Base-by-base conservation (phyloP, 2,329 filamentous ascomycete genomes). In the Mycocentrospora acerina region DNA sequence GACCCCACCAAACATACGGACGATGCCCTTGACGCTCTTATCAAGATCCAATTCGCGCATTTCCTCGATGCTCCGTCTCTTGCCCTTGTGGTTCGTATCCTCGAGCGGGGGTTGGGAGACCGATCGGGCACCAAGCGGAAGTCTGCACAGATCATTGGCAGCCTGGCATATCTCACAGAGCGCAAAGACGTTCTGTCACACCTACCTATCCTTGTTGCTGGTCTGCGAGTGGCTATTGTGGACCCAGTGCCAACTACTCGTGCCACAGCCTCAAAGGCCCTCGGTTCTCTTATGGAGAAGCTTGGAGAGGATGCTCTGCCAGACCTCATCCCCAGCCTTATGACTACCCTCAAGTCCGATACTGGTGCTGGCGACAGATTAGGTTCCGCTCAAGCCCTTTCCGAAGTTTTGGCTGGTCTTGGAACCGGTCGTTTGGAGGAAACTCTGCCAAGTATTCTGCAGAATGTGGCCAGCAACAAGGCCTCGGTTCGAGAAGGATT, bases 21-120 rank as follows among this genome's bases (percentile, higher is more conserved):
- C 59, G 88, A 94, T 53, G 93, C 93, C 12, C 76, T 98, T 44
- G 91, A 98, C 65, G 78, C 89, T 0, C 79, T 98, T 42, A 96
- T 98, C 74, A 96, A 95, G 71, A 88, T 98, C n/a, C 90, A 90
- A 32, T 98, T 98, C 64, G 84, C 96, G 11, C 93, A 98, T 70
- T 98, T 97, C 62, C 79, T 98, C n/a, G 93, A 98, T 68, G 88
- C 94, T 1, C 93, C 93, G 4, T 98, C 94, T 2, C 76, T 98
- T 56, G 93, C 93, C 14, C 79, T 98, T 36, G 89, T 98, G 48
- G 94, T 93, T 31, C 88, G 93, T 48, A 97, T 98, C 55, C 76
- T 98, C 24, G 90, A 98, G 69, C 87, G 94, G 64, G 93, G 93
- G 42, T 74, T 98, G 27, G 83, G 83, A 38, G 93, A 96, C 63